phyloP scores from a whole-genome alignment of 1,284 basidiomycete genomes.

The Trametes versicolor region DNA sequence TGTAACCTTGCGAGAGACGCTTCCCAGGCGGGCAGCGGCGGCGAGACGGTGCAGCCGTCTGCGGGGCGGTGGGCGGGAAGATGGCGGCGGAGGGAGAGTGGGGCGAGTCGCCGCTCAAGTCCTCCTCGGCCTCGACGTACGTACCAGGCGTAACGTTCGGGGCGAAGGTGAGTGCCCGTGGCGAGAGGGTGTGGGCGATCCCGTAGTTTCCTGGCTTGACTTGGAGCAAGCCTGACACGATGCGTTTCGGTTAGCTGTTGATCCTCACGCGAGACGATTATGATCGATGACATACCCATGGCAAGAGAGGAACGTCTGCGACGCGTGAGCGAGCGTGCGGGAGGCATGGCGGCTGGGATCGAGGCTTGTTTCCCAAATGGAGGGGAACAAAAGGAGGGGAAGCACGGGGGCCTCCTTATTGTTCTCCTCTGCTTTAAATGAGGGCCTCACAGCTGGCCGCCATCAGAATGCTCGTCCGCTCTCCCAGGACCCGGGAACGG shows the following conservation, averaged over 20 bases:
- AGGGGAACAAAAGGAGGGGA: constrained; percentile 35
- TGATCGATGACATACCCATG: constrained; percentile 25
- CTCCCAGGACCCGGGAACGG: constrained; percentile 19
- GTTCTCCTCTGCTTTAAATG: constrained; percentile 36
- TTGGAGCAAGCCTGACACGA: constrained; percentile 47
- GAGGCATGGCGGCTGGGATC: constrained; percentile 29
- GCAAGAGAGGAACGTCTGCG: constrained; percentile 35
- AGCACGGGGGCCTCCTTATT: constrained; percentile 33
- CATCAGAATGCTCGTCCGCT: constrained; percentile 23
- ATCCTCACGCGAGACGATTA: not conserved
- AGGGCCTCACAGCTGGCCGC: constrained; percentile 14
- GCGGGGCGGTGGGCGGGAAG: constrained; percentile 45
- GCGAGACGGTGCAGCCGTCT: constrained; percentile 45
- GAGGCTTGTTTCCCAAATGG: constrained; percentile 26
- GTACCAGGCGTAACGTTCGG: constrained; percentile 76
- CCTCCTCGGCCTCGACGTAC: constrained; percentile 58
- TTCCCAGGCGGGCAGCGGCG: constrained; percentile 63
- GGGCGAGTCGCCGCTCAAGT: constrained; percentile 40
- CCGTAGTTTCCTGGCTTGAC: constrained; percentile 69
- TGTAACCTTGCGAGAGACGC: constrained; percentile 71
- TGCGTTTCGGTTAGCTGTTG: constrained; percentile 7
- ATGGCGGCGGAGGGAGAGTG: constrained; percentile 45
- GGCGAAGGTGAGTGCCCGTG: constrained; percentile 71
- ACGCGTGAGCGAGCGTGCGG: constrained; percentile 31
- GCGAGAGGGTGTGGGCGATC: constrained; percentile 50